phyloP scores from a whole-genome alignment of 495 filamentous ascomycete genomes.

The Lophiostoma macrostomum region DNA sequence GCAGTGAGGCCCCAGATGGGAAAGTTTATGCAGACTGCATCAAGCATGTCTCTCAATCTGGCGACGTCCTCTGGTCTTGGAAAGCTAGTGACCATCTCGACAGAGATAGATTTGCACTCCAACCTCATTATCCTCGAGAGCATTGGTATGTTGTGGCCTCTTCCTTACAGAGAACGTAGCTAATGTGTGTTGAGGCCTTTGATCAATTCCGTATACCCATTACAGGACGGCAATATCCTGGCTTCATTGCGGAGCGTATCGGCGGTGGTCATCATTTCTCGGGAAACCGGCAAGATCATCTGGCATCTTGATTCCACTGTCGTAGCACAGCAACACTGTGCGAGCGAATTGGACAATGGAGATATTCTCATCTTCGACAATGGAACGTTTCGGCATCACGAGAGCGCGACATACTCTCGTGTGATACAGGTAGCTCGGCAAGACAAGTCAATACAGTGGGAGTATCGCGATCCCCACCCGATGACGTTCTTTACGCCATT shows the following conservation, averaged over 20 bases:
- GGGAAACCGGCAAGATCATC: constrained; percentile 41
- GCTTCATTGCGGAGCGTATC: constrained; percentile 46
- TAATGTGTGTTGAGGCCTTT: too few relatives aligned
- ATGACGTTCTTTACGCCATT: constrained; percentile 51
- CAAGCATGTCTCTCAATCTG: constrained; percentile 41
- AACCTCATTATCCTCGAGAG: constrained; percentile 46
- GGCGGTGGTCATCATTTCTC: constrained; percentile 45
- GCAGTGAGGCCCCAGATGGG: constrained; percentile 43
- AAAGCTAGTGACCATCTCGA: constrained; percentile 45
- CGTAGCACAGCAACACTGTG: constrained; percentile 48
- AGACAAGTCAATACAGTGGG: constrained; percentile 45
- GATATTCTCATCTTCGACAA: constrained; percentile 51
- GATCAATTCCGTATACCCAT: constrained; percentile 44
- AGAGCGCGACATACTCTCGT: constrained; percentile 45
- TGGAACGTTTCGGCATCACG: constrained; percentile 44
- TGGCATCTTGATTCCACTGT: constrained; percentile 46
- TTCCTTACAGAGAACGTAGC: too few relatives aligned
- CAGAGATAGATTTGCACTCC: constrained; percentile 39
- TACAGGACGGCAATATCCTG: constrained; percentile 45
- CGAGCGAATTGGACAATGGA: constrained; percentile 42
- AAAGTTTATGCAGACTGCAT: constrained; percentile 47
- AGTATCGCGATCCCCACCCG: constrained; percentile 46
- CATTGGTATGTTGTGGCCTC: too few relatives aligned
- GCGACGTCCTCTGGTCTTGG: constrained; percentile 46
- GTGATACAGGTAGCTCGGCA: constrained; percentile 42